These are phyloP conservation scores for Trichoderma atroviride DNA, from an alignment of 2,329 filamentous ascomycete species.

Conservation along the genomic window DNA sequence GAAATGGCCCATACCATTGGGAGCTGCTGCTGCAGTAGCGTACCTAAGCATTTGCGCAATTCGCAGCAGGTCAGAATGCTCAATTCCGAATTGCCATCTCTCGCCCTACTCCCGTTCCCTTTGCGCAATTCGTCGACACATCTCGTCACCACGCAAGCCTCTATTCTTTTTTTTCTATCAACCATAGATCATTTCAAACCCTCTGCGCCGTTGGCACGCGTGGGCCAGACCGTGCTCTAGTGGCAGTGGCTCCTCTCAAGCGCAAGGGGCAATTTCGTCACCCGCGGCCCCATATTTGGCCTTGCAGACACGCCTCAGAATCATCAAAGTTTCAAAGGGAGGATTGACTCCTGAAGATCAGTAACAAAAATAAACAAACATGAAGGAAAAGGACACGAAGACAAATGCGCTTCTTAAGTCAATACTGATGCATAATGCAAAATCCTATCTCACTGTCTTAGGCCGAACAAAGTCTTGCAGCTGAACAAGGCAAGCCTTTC, in stretches of 20 bases:
- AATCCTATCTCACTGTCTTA: no score
- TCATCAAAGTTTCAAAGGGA: not conserved
- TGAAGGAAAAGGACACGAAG: not conserved
- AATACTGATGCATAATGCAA: no score
- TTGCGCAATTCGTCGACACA: slow-evolving; percentile 3
- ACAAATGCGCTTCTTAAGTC: not conserved
- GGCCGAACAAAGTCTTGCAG: not conserved
- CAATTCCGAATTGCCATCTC: not conserved
- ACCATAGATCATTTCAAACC: not conserved
- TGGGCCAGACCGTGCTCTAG: not conserved
- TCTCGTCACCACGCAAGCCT: slow-evolving; percentile 4
- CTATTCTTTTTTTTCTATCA: not conserved
- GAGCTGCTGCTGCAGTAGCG: not conserved
- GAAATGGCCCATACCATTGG: not conserved
- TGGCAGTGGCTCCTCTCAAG: not conserved
- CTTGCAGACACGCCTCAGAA: not conserved
- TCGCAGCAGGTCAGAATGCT: not conserved
- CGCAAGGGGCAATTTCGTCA: slow-evolving; percentile 17
- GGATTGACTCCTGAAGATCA: slow-evolving; percentile 21
- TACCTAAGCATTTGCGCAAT: not conserved
- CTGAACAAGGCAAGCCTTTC: not conserved
- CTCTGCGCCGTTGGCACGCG: not conserved
- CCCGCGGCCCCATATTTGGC: not conserved
- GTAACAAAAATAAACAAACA: not conserved
- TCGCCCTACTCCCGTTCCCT: not conserved